These are phyloP conservation scores for Populus hybrid DNA, from an alignment of 441 rosid genomes.

Conservation along the genomic window DNA sequence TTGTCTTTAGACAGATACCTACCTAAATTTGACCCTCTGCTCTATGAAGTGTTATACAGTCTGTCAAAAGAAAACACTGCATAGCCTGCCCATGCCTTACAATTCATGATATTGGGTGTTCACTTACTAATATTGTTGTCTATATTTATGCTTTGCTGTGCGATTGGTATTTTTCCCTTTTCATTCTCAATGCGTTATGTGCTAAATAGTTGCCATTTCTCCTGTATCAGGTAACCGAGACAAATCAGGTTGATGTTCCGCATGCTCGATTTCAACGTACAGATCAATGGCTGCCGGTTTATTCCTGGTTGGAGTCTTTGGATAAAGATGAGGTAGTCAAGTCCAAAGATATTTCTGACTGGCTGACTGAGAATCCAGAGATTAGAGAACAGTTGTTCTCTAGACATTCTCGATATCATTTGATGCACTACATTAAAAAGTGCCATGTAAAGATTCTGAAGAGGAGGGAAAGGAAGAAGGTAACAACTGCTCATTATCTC, in stretches of 20 bases:
- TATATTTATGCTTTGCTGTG: background rate
- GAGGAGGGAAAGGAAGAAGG: conserved; percentile 78
- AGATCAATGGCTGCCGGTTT: conserved; percentile 86
- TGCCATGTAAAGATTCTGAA: conserved; percentile 93
- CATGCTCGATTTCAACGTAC: conserved; percentile 91
- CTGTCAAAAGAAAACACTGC: background rate
- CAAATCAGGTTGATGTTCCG: conserved; percentile 41
- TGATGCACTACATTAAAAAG: conserved; percentile 92
- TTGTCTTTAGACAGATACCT: background rate
- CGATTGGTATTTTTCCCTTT: background rate
- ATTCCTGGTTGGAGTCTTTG: conserved; percentile 86
- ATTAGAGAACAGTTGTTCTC: conserved; percentile 65
- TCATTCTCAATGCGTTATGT: background rate
- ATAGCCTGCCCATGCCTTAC: background rate
- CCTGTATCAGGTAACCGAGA: conserved; percentile 37
- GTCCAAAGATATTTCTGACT: conserved; percentile 79
- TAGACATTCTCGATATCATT: conserved; percentile 87
- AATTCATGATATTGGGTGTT: background rate
- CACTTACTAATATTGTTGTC: background rate
- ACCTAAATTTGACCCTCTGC: background rate
- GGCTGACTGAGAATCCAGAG: conserved; percentile 69
- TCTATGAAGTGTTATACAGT: background rate
- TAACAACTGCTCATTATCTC: conserved; percentile 7
- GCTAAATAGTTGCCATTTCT: background rate
- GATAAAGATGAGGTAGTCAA: conserved; percentile 76